Evolutionary conservation across 2,329 filamentous ascomycete species (phyloP), one percentile per base, ranked within the genome.

Genomic region (Colletotrichum spaethianum): DNA sequence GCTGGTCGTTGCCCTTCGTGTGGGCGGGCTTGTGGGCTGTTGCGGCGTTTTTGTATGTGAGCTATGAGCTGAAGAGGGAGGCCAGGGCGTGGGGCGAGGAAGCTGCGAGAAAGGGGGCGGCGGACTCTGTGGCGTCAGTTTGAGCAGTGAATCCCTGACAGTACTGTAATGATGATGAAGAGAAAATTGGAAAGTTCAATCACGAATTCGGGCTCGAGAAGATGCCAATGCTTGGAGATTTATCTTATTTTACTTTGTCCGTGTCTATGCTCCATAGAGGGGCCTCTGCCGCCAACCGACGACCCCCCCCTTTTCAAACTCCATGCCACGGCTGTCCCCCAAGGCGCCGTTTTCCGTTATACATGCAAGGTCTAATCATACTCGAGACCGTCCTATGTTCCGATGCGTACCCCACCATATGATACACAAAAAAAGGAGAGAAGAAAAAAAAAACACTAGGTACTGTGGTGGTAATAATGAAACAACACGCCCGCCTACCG

Each of bases 401-500:
- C 60, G 38, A 50, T 44, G 23, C 42, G 42, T n/a, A 40, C 11
- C 33, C 33, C 38, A 40, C 23, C 57, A 26, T 72, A 69, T 60
- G 36, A 59, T 69, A 72, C 65, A 72, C n/a, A 44, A 40, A 36
- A 33, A 53, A 59, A 18, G 36, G 40, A 3, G 11, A 50, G 20
- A 16, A 50, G 20, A 14, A 48, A 26, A 36, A 18, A 36, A 52
- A 52, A 23, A 23, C 20, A 38, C 53, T 33, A 33, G 20, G 2
- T 16, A 9, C 14, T 31, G 28, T 3, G 26, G 48, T 18, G 6
- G 23, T 38, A 8, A 7, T 26, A 33, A 63, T 20, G 14, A 38
- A 31, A 36, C 26, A n/a, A 28, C 12, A 46, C 26, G 20, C 14
- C 14, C 23, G 20, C 40, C 52, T 77, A 86, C 50, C 85, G 81